Conservation (phyloP, 257 asterid species). For the Solanum clarkiae region DNA sequence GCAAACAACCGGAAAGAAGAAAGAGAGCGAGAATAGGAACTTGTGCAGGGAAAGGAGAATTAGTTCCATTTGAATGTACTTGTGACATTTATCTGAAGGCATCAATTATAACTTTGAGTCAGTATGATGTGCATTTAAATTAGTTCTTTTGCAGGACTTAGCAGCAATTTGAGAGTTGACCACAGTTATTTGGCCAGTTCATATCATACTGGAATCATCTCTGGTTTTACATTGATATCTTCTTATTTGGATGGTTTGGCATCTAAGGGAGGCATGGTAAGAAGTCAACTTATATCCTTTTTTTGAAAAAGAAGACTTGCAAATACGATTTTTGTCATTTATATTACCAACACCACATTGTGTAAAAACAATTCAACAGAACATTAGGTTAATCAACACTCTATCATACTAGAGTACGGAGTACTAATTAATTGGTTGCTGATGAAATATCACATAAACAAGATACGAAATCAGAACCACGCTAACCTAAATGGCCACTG, state of each 20-base stretch:
- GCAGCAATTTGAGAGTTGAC: constrained; percentile 33
- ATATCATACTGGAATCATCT: constrained; percentile 78
- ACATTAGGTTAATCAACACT: neutral
- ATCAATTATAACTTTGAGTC: neutral
- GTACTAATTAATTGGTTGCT: neutral
- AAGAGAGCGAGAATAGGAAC: neutral
- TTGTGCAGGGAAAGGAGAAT: neutral
- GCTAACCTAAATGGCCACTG: neutral
- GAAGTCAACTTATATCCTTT: neutral
- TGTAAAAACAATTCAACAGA: neutral
- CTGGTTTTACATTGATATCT: constrained; percentile 68
- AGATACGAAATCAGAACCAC: neutral
- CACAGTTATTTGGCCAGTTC: constrained; percentile 80
- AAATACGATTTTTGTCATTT: neutral
- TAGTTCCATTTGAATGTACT: neutral
- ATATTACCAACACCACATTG: neutral
- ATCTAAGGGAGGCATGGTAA: constrained; percentile 39
- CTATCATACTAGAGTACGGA: neutral
- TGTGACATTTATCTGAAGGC: neutral
- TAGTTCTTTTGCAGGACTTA: constrained; percentile 12
- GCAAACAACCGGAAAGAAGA: neutral
- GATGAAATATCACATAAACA: neutral
- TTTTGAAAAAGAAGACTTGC: neutral
- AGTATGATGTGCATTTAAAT: neutral
- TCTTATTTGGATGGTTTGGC: constrained; percentile 33